Evolutionary conservation across 345 rosid genomes (phyloP).

Genomic region (Arabidopsis thaliana): TAIR10.1 NC_003076.8:6470001-6470500

Average conservation of each 20-base stretch:
- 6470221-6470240: conserved; percentile 40
- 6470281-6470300: conserved; percentile 45
- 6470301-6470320: neutral
- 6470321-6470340: neutral
- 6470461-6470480: conserved; percentile 74
- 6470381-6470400: no score
- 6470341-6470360: no score
- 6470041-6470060: neutral
- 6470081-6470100: neutral
- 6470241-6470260: conserved; percentile 47
- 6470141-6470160: neutral
- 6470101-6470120: conserved; percentile 6
- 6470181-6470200: neutral
- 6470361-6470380: no score
- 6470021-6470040: no score
- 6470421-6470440: no score
- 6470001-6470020: neutral
- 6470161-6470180: neutral
- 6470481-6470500: conserved; percentile 68
- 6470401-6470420: no score
- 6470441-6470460: neutral
- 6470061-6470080: neutral
- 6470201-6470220: conserved; percentile 56
- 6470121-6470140: neutral
- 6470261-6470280: conserved; percentile 46